Base-by-base conservation (phyloP, 139 green algal species). In the Prasinococcaceae sp. region DNA sequence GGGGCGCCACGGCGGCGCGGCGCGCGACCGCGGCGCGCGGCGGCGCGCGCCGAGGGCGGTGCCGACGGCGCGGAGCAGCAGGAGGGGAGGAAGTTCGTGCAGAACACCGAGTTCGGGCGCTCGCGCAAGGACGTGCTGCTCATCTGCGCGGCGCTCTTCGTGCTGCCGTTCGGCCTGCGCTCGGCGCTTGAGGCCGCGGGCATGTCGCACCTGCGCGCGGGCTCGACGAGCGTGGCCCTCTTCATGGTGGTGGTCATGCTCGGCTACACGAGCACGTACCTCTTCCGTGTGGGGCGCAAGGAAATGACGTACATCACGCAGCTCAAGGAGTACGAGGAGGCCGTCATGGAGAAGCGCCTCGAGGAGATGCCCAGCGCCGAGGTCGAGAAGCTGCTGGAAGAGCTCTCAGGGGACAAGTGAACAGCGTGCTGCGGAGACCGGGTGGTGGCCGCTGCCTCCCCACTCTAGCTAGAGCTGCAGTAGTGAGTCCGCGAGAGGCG, bases 231-330 rank as follows among this genome's bases (percentile, higher is more conserved):
- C 16, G 35, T 42, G 35, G 35, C 16, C 16, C 35, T 19, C 35
- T 42, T 42, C 14, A 19, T 70, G 38, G 3, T 71, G 24, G 36
- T 58, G 40, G 44, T 50, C 17, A 58, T 27, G 38, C 42, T 61
- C 17, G 33, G 17, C 17, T 65, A 35, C 28, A 30, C 48, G n/a
- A 14, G 12, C 30, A 68, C 19, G 12, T 98, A 98, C 73, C 47
- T 98, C 4, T 92, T 73, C 53, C 65, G 90, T 6, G 90, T 98
- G n/a, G 83, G 74, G 19, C 97, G 84, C 69, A 97, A 97, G 84
- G 77, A 98, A 69, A 98, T 98, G 90, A 97, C 90, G 16, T 98
- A 98, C 51, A 85, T 85, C 9, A 86, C 93, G 74, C 90, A 98
- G 71, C 69, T 98, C 58, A 71, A 94, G 63, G 74, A 86, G n/a